Evolutionary conservation across 208 protist species (phyloP).

Genomic region (Acanthamoeba culbertsoni): DNA sequence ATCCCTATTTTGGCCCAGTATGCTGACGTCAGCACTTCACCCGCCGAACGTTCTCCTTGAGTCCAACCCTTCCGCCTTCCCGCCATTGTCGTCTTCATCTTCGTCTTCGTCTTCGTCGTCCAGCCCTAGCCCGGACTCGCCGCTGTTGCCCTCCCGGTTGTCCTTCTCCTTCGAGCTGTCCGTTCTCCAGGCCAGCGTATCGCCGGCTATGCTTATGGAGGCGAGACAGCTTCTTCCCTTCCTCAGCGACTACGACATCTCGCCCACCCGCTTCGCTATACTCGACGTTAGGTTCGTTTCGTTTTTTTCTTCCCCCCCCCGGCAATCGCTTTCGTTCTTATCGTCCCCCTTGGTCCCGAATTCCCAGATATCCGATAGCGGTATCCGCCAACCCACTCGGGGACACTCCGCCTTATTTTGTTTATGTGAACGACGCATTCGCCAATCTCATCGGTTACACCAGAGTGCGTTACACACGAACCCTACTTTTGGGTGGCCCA

Average conservation of each 20-base stretch:
- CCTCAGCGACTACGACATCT: background rate
- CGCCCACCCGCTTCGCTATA: background rate
- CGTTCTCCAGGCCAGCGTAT: background rate
- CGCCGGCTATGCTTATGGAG: background rate
- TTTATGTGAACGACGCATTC: slow-evolving; percentile 10
- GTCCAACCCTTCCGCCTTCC: background rate
- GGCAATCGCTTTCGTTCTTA: background rate
- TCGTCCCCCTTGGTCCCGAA: too few species aligned
- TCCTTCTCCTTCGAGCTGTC: slow-evolving; percentile 33
- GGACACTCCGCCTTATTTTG: background rate
- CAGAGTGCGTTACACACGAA: background rate
- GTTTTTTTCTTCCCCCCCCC: background rate
- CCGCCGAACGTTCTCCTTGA: too few species aligned
- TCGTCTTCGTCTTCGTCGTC: background rate
- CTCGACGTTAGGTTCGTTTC: background rate
- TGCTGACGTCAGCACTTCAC: too few species aligned
- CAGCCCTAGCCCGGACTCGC: too few species aligned
- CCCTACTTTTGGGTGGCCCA: too few species aligned
- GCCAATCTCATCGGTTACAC: background rate
- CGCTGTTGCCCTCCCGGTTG: background rate
- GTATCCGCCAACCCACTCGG: background rate
- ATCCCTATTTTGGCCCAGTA: too few species aligned
- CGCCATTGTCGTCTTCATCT: background rate
- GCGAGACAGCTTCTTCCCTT: background rate
- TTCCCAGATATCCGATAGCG: background rate